Evolutionary conservation across 1,284 basidiomycete species (phyloP).

Genomic region (Veloboletus limbatus): DNA sequence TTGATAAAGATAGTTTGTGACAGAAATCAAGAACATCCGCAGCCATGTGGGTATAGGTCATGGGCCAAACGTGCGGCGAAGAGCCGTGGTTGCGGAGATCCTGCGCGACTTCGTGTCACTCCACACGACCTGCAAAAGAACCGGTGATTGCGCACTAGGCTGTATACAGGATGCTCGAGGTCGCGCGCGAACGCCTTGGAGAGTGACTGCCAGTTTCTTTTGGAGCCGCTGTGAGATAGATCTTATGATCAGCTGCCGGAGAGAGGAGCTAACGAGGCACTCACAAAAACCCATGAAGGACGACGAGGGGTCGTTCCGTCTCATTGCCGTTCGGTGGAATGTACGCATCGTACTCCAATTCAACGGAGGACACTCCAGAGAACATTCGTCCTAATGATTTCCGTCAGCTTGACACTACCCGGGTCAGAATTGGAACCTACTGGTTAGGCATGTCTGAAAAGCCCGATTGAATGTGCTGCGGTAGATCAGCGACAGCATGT

Average conservation of each 20-base stretch:
- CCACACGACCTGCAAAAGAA: not conserved
- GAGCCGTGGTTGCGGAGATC: conserved; percentile 84
- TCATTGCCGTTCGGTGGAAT: conserved; percentile 42
- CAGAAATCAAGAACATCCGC: conserved; percentile 66
- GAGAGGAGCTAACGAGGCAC: conserved; percentile 19
- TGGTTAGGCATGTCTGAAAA: conserved; percentile 1
- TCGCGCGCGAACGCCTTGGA: conserved; percentile 61
- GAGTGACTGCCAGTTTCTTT: conserved; percentile 77
- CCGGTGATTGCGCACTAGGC: conserved; percentile 49
- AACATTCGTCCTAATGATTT: conserved; percentile 21
- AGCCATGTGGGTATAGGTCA: conserved; percentile 75
- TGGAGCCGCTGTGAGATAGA: conserved; percentile 57
- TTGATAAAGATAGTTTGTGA: conserved; percentile 45
- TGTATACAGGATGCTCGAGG: conserved; percentile 63
- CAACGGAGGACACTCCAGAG: conserved; percentile 32
- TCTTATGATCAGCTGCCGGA: not conserved
- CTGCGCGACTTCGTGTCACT: conserved; percentile 36
- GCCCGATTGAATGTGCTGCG: not conserved
- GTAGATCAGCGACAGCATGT: conserved; percentile 16
- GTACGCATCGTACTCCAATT: conserved; percentile 43
- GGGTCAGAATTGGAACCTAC: conserved; percentile 2
- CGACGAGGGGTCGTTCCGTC: conserved; percentile 49
- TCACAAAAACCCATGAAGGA: conserved; percentile 69
- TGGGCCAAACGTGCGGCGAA: conserved; percentile 68
- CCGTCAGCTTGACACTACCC: conserved; percentile 8